Percentiles rank a stretch among this genome's conserved stretches.
These are phyloP conservation scores for Platanus orientalis DNA, from an alignment of 164 flowering plant genomes.

Conservation along the genomic window DNA sequence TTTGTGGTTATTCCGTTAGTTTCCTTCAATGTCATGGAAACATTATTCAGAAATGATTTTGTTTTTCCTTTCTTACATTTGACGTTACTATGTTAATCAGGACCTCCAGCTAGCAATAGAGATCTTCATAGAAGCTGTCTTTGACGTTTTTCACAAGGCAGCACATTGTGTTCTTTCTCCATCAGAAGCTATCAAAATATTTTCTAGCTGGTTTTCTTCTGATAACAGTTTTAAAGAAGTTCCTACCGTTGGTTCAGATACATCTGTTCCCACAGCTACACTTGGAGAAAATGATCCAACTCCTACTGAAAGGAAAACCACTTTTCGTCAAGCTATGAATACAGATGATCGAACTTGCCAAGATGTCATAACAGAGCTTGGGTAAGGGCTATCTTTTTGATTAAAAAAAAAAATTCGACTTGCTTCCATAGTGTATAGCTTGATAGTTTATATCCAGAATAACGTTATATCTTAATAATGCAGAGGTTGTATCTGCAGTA, in stretches of 20 bases:
- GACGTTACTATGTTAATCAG: slow-evolving; percentile 33
- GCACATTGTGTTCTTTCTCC: slow-evolving; percentile 80
- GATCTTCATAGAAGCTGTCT: slow-evolving; percentile 74
- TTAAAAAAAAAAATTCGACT: neutral
- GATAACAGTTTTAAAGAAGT: slow-evolving; percentile 11
- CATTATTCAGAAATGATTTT: too few relatives aligned
- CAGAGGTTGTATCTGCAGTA: too few relatives aligned
- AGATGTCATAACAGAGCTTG: slow-evolving; percentile 97
- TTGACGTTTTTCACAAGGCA: slow-evolving; percentile 76
- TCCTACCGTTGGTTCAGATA: slow-evolving; percentile 20
- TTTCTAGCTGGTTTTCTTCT: slow-evolving; percentile 46
- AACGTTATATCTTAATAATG: neutral
- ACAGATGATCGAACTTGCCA: slow-evolving; percentile 92
- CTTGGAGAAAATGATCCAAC: slow-evolving; percentile 74
- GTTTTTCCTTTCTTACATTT: slow-evolving; percentile 10
- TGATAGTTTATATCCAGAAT: neutral
- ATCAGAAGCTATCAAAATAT: slow-evolving; percentile 30
- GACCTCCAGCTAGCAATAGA: slow-evolving; percentile 92
- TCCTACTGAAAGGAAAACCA: slow-evolving; percentile 53
- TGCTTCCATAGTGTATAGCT: neutral
- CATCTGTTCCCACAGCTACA: slow-evolving; percentile 46
- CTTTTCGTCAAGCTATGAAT: slow-evolving; percentile 54
- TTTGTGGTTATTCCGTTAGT: neutral
- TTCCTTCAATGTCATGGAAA: neutral
- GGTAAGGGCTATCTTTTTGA: slow-evolving; percentile 41